These are phyloP conservation scores for Melampsora larici-populina DNA, from an alignment of 1,284 basidiomycete species.

Conservation along the genomic window DNA sequence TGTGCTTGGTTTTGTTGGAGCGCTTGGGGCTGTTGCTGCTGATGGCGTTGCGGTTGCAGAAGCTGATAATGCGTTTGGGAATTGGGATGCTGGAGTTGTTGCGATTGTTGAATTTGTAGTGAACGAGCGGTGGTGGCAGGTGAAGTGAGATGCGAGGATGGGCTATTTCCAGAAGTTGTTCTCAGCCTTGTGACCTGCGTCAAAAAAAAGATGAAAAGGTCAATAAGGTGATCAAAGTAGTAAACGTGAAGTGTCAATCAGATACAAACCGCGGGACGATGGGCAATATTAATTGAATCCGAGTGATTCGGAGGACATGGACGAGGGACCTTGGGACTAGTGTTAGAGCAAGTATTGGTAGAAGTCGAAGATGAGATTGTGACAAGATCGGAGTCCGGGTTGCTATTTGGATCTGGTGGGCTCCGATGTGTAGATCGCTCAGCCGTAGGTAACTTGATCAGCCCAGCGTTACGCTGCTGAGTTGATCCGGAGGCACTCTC, in stretches of 20 bases:
- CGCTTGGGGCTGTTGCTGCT: neutral
- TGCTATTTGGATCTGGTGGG: neutral
- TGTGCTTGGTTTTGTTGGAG: neutral
- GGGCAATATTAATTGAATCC: neutral
- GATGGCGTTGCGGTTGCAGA: constrained; percentile 1
- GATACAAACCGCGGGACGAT: neutral
- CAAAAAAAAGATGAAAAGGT: neutral
- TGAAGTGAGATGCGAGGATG: neutral
- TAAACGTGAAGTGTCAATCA: neutral
- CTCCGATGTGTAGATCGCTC: neutral
- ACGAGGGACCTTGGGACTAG: neutral
- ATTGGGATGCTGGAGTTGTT: neutral
- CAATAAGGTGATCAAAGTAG: neutral
- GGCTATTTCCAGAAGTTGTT: neutral
- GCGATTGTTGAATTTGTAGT: neutral
- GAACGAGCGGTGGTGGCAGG: neutral
- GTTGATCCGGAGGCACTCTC: neutral
- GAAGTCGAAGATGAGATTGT: constrained; percentile 8
- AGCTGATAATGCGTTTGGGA: neutral
- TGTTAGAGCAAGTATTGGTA: neutral
- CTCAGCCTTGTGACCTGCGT: neutral
- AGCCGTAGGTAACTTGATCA: neutral
- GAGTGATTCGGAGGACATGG: neutral
- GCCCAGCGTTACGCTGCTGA: neutral
- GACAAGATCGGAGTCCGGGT: neutral